Evolutionary conservation across 1,284 basidiomycete genomes (phyloP), one percentile per base, ranked within the genome.

Genomic region (Marasmius oreades): DNA sequence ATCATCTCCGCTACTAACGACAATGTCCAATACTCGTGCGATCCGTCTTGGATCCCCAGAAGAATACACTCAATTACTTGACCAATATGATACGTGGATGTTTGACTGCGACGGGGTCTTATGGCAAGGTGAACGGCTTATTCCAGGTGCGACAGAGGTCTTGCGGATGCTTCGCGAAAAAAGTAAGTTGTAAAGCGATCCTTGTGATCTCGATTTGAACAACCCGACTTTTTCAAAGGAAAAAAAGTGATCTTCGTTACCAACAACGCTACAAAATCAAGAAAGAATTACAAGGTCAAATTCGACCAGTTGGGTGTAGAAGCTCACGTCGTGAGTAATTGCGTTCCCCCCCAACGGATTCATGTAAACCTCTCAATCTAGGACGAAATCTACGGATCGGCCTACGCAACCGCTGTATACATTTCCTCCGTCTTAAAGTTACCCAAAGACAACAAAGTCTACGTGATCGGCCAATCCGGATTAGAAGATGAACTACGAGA

Each of bases 91-190:
- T 69, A 95, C 91, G 20, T 95, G 93, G 82, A 81, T 98, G 67
- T 93, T 97, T 64, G 97, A 99, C 73, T 99, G 95, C 70, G 96
- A 99, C 69, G 96, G 96, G 22, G 96, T 98, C 48, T 81, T 98
- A 55, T 92, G 96, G 91, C 84, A 87, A 56, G 93, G 93, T n/a
- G 88, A 93, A 69, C 76, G 79, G 52, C 76, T 92, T 37, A 85
- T 95, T 61, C 86, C 91, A 5, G 91, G 93, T 14, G 87, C 85
- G 2, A 75, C 84, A 51, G 82, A 92, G 48, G 88, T 93, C 10
- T 77, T 96, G 57, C 73, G 78, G 53, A 71, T 88, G 59, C 75
- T 94, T 63, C 82, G 87, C 57, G 74, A 74, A 57, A 77, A 77
- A 70, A 83, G 89, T 88, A 71, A 62, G 86, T 74, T 57, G 37